Evolutionary conservation across 2,329 filamentous ascomycete genomes (phyloP).

Genomic region (Phyllosticta citrichinensis): DNA sequence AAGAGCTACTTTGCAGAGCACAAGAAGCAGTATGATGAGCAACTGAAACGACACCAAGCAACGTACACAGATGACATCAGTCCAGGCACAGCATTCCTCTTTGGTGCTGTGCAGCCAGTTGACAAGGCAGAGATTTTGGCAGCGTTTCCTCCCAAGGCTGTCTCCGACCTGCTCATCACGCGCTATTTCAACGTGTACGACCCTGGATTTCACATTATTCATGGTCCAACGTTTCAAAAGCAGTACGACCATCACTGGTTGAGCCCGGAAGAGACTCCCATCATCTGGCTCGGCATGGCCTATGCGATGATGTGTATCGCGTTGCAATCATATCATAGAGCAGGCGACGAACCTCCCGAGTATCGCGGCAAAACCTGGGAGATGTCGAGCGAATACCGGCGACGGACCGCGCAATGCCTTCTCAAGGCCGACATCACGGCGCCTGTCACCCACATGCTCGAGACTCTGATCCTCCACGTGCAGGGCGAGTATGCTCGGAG

Average conservation of each 20-base stretch:
- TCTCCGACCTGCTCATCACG: slow-evolving; percentile 73
- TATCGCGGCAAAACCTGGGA: slow-evolving; percentile 55
- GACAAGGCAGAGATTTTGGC: slow-evolving; percentile 68
- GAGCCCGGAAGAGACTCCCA: slow-evolving; percentile 58
- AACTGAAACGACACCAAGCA: slow-evolving; percentile 64
- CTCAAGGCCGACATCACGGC: slow-evolving; percentile 68
- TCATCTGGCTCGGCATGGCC: slow-evolving; percentile 70
- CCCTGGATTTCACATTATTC: slow-evolving; percentile 47
- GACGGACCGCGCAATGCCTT: slow-evolving; percentile 68
- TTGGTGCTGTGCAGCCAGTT: slow-evolving; percentile 59
- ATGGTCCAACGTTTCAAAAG: slow-evolving; percentile 67
- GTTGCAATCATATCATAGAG: slow-evolving; percentile 68
- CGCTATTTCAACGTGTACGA: slow-evolving; percentile 83
- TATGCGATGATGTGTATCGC: slow-evolving; percentile 69
- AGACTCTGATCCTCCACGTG: slow-evolving; percentile 65
- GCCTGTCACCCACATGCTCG: slow-evolving; percentile 64
- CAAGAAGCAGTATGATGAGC: slow-evolving; percentile 80
- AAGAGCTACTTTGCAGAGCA: slow-evolving; percentile 80
- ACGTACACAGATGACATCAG: slow-evolving; percentile 50
- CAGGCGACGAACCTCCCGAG: slow-evolving; percentile 69
- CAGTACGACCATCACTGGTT: slow-evolving; percentile 60
- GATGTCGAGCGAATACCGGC: slow-evolving; percentile 47
- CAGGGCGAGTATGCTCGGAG: slow-evolving; percentile 65
- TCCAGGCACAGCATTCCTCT: slow-evolving; percentile 63
- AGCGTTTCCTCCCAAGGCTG: slow-evolving; percentile 69